phyloP scores from a whole-genome alignment of 257 asterid species.

The Solanum rostratum region DNA sequence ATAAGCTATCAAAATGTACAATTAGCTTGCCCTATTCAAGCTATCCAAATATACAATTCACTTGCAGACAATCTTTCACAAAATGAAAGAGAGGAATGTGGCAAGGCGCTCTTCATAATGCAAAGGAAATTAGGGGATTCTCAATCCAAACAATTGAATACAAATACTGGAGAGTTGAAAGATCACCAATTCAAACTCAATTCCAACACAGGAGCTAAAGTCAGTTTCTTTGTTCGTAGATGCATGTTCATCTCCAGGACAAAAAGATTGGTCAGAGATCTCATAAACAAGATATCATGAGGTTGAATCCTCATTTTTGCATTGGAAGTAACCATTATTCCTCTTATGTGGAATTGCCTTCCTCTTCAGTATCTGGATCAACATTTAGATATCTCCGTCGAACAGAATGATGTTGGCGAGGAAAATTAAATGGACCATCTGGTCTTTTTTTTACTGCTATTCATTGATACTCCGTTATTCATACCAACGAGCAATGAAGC shows the following conservation, averaged over 20 bases:
- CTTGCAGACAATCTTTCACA: no score
- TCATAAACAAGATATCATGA: neutral
- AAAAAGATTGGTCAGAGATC: no score
- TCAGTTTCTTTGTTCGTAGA: no score
- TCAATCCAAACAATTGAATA: neutral
- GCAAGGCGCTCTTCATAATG: no score
- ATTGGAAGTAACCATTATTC: neutral
- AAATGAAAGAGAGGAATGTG: no score
- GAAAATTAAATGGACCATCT: no score
- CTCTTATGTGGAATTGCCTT: constrained; percentile 1
- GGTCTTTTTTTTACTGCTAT: no score
- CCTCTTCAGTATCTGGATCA: no score
- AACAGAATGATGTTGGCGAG: no score
- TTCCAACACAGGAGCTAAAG: neutral
- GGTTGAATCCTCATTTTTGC: neutral
- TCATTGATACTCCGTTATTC: constrained; percentile 34
- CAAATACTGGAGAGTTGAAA: neutral
- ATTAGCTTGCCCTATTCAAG: neutral
- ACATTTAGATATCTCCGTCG: no score
- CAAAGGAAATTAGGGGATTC: neutral
- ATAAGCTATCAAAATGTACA: no score
- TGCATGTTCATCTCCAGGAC: no score
- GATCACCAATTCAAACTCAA: constrained; percentile 16
- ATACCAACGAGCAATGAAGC: constrained; percentile 51
- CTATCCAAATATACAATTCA: neutral